phyloP scores from a whole-genome alignment of 1,284 basidiomycete species.

The Moesziomyces globuligerus region DNA sequence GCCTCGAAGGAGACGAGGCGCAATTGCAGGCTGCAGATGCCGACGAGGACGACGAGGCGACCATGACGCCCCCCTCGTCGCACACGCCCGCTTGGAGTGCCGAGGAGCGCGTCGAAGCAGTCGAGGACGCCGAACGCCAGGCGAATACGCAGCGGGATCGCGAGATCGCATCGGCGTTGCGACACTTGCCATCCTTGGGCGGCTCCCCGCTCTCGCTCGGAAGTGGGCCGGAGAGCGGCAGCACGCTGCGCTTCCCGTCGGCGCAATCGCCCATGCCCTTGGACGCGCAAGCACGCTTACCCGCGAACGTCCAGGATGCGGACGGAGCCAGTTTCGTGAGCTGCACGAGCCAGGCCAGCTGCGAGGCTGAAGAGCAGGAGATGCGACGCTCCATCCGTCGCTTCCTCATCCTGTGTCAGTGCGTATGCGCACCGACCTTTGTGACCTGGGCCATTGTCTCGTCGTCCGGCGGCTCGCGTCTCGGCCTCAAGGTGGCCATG shows the following conservation, averaged over 20 bases:
- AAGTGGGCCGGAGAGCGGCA: slow-evolving; percentile 8
- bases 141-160: slow-evolving; percentile 41
- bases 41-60: slow-evolving; percentile 16
- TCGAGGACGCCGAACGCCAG: slow-evolving; percentile 23
- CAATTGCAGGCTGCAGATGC: slow-evolving; percentile 33
- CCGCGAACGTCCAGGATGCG: too few relatives aligned
- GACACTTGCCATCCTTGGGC: slow-evolving; percentile 32
- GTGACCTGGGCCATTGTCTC: slow-evolving; percentile 52
- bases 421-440: slow-evolving; percentile 53
- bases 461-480: slow-evolving; percentile 19
- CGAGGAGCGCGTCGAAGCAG: slow-evolving; percentile 28
- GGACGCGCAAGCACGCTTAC: background rate
- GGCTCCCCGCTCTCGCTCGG: slow-evolving; percentile 41
- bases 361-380: slow-evolving; percentile 66
- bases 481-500: slow-evolving; percentile 18
- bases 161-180: slow-evolving; percentile 49
- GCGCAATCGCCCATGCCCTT: slow-evolving; percentile 9
- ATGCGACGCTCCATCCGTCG: slow-evolving; percentile 34
- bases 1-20: slow-evolving; percentile 48
- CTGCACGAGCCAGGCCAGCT: slow-evolving; percentile 68
- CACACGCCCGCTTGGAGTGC: slow-evolving; percentile 15
- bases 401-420: slow-evolving; percentile 54
- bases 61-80: slow-evolving; percentile 6
- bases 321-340: slow-evolving; percentile 18
- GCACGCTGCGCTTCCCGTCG: background rate